Evolutionary conservation across 768 basidiomycete genomes (phyloP), one percentile per base, ranked within the genome.

Genomic region (Tricholoma saponaceum): DNA sequence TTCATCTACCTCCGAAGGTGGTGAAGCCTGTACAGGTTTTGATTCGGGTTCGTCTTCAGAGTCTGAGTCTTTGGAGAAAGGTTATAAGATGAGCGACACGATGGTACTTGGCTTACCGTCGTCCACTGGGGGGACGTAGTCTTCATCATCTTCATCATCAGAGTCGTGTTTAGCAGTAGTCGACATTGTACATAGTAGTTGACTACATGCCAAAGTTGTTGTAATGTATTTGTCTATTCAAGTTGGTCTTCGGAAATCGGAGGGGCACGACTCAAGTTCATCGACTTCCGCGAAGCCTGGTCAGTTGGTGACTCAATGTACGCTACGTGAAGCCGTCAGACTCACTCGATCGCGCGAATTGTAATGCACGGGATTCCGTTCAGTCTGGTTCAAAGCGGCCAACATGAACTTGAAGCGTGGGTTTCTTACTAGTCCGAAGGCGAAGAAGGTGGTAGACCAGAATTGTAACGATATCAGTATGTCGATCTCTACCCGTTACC

Each of bases 141-240:
- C 89, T n/a, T 75, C 76, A 62, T 87, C 86, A 58, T 86, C 82
- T 64, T 87, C 87, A 22, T 84, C 85, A 63, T 87, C 87, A 3
- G 82, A 82, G 56, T 77, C 66, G 28, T 44, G 35, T 18, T 33
- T 18, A 39, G 30, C 44, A 28, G 43, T 51, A 23, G 60, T 54
- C 9, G 62, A 57, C 57, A 64, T 62, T 33, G 41, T 59, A 46
- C 26, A 35, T 37, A 16, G 2, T 37, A 16, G 35, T 37, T 37
- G 4, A 37, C 35, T 37, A 2, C 30, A 9, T 14, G 13, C 28
- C 26, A 39, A 58, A 12, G 33, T 16, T 58, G 52, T 46, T 49
- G 16, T 23, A 26, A n/a, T n/a, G 3, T 54, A 25, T 22, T 55
- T 51, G 47, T 30, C n/a, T 8, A 32, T 10, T n/a, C n/a, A n/a